Evolutionary conservation across 345 rosid species (phyloP).

Genomic region (Moricandia arvensis): DNA sequence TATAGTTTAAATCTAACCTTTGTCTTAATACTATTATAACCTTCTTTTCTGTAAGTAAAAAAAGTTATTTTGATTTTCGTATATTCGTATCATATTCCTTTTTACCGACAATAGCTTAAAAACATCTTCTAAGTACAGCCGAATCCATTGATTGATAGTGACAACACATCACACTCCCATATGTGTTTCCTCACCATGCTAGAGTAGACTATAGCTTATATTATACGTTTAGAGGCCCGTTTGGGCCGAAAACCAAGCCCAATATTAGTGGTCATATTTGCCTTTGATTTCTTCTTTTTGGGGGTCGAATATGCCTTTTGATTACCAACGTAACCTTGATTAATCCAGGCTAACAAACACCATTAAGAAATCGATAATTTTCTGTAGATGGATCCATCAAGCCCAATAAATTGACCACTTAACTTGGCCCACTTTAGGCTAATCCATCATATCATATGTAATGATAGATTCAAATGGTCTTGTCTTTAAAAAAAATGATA

Average conservation of each 20-base stretch:
- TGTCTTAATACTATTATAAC: not conserved
- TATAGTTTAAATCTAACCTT: not conserved
- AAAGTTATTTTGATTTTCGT: not conserved
- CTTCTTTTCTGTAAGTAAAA: constrained; percentile 2
- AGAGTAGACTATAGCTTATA: not conserved
- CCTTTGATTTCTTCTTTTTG: not conserved
- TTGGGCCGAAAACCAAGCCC: not conserved
- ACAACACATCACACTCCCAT: not conserved
- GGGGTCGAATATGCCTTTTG: too few species aligned
- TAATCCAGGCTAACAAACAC: not conserved
- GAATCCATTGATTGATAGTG: constrained; percentile 8
- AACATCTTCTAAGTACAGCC: not conserved
- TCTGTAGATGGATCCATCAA: too few species aligned
- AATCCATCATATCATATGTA: too few species aligned
- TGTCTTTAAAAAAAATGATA: too few species aligned
- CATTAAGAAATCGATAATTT: too few species aligned
- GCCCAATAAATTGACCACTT: too few species aligned
- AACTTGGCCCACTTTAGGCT: too few species aligned
- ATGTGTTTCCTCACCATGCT: not conserved
- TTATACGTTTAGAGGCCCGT: not conserved
- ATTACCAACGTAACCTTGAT: too few species aligned
- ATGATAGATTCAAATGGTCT: too few species aligned
- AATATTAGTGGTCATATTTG: not conserved
- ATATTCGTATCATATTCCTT: not conserved
- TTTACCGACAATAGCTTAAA: constrained; percentile 6